Evolutionary conservation across 352 stramenopile genomes (phyloP).

Genomic region (Phytophthora litchii): DNA sequence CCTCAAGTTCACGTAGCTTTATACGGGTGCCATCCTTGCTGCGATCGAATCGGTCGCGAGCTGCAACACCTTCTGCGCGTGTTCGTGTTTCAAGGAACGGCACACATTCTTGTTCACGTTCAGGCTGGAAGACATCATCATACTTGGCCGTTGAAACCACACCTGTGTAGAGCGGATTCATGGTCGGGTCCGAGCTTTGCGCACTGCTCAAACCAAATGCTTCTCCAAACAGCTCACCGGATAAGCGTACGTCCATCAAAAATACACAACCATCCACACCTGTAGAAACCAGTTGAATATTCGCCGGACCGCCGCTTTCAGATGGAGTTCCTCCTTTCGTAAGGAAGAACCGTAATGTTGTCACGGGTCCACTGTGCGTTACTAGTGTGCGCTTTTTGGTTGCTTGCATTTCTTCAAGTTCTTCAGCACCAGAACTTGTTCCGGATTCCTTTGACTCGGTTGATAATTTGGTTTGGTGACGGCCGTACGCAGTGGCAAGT

Average conservation of each 20-base stretch:
- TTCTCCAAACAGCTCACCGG: constrained; percentile 37
- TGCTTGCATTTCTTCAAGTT: constrained; percentile 67
- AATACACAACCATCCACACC: constrained; percentile 71
- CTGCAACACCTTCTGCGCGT: constrained; percentile 39
- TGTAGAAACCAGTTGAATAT: constrained; percentile 63
- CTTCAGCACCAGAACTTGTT: constrained; percentile 12
- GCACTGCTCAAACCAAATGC: constrained; percentile 13
- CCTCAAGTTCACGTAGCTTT: constrained; percentile 66
- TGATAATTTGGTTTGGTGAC: constrained; percentile 11
- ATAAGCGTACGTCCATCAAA: constrained; percentile 60
- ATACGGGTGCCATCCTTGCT: constrained; percentile 71
- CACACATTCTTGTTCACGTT: constrained; percentile 40
- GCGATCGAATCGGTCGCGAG: constrained; percentile 65
- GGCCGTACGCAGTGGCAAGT: constrained; percentile 38
- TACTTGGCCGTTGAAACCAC: constrained; percentile 77
- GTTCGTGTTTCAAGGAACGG: constrained; percentile 52
- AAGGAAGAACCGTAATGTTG: constrained; percentile 57
- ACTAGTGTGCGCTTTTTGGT: constrained; percentile 75
- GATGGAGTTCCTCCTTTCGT: constrained; percentile 9
- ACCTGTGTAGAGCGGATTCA: constrained; percentile 68
- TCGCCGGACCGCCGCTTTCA: constrained; percentile 22
- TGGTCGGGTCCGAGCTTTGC: constrained; percentile 17
- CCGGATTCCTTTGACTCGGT: constrained; percentile 3
- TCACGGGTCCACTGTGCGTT: constrained; percentile 60
- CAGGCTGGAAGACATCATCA: constrained; percentile 61